A percentile compares a stretch with the other conserved stretches of the same genome.
Conservation (phyloP, 2,329 filamentous ascomycete genomes). For the Aureobasidium sp. region DNA sequence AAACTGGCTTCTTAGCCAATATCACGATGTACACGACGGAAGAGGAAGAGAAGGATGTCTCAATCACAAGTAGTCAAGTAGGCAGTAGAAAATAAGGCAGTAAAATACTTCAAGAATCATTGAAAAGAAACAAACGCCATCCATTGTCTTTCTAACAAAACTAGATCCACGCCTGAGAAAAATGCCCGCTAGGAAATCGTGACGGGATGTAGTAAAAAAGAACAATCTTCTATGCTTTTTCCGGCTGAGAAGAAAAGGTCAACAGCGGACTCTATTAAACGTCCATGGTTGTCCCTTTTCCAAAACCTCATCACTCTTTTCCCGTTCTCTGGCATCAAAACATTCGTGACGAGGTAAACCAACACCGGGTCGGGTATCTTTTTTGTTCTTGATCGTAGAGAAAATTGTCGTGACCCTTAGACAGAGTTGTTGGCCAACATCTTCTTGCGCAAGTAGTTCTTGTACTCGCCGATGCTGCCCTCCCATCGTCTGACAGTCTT, state of each 20-base stretch:
- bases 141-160: constrained; percentile 11
- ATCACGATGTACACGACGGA: constrained; percentile 4
- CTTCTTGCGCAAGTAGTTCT: constrained; percentile 98
- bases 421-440: constrained; percentile 86
- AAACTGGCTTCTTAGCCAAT: not conserved
- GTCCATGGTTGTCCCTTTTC: not conserved
- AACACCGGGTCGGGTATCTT: constrained; percentile 15
- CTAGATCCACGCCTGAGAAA: constrained; percentile 5
- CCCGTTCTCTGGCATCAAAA: constrained; percentile 7
- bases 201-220: not conserved
- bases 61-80: not conserved
- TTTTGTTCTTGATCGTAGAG: constrained; percentile 6
- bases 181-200: constrained; percentile 2
- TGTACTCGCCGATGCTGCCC: constrained; percentile 87
- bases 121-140: constrained; percentile 5
- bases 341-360: constrained; percentile 7
- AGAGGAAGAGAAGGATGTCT: not conserved
- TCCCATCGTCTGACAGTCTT: constrained; percentile 88
- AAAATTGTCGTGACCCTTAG: constrained; percentile 11
- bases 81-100: not conserved
- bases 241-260: not conserved
- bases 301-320: not conserved
- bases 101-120: not conserved
- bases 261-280: not conserved
- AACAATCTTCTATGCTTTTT: constrained; percentile 10